Evolutionary conservation across 164 flowering plant species (phyloP), one percentile per base, ranked within the genome.

Genomic region (Macadamia tetraphylla): DNA sequence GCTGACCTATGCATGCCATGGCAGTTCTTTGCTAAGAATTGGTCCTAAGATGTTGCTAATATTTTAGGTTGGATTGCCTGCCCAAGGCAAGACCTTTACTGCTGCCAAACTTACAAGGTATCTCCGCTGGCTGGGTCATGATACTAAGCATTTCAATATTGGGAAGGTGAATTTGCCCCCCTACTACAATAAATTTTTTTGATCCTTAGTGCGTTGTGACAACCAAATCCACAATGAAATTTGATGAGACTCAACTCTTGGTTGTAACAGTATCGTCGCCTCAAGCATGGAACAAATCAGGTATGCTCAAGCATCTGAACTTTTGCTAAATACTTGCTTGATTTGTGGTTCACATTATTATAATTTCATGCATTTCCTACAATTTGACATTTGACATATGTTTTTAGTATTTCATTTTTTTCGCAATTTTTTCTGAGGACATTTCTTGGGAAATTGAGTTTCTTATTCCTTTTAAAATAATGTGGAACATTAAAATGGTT

Each of bases 121-220:
- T 82, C 97, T 94, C 64, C 95, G 98, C 15, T 92, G 99, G 99
- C 80, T 94, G 79, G 99, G 99, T 70, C 99, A 94, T 81, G 94
- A 89, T 62, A 94, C 99, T 65, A 94, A 94, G 70, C 97, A 94
- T 73, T 94, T 94, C 81, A 92, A 94, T 87, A 97, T 94, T 78
- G 99, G 99, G 68, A 94, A 94, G 98, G 99, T 90, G 58, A 63
- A 58, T 29, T 35, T 60, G 29, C 44, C 29, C 14, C 42, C 6
- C 29, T 62, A 12, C 10, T 23, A 18, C 55, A 11, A 35, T 35
- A 15, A 0, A 64, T 55, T 11, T 58, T 58, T 44, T 13, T 62
- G n/a, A 57, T 64, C n/a, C 5, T 46, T 29, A 55, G 18, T 58
- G 40, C 17, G 64, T 15, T 35, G 6, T 60, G 29, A 67, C 40